Conservation (phyloP, 1,139 yeast genomes). For the Blastobotrys elegans region DNA sequence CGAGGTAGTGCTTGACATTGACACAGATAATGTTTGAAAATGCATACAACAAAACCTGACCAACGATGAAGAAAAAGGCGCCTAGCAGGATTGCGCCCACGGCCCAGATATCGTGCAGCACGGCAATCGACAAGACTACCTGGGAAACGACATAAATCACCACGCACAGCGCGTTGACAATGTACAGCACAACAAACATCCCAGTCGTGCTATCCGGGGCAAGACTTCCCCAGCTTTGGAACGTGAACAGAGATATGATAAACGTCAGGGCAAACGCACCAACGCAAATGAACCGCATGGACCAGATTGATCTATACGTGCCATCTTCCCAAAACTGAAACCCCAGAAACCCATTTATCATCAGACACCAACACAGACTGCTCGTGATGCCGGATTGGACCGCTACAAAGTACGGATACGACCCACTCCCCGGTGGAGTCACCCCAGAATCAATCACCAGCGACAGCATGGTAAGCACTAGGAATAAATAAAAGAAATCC, state of each 20-base stretch:
- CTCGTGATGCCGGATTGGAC: constrained; percentile 71
- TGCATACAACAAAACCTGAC: constrained; percentile 70
- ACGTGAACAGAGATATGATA: constrained; percentile 63
- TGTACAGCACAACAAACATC: constrained; percentile 62
- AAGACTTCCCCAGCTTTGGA: constrained; percentile 56
- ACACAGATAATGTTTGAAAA: constrained; percentile 63
- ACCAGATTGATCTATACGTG: constrained; percentile 56
- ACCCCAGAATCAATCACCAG: constrained; percentile 89
- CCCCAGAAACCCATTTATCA: constrained; percentile 72
- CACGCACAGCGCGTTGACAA: constrained; percentile 64
- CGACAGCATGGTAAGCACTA: constrained; percentile 56
- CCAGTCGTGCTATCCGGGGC: constrained; percentile 51
- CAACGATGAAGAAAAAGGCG: constrained; percentile 67
- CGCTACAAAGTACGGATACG: constrained; percentile 79
- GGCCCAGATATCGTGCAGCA: constrained; percentile 79
- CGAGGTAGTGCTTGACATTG: constrained; percentile 76
- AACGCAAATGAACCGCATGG: constrained; percentile 46
- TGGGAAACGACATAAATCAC: constrained; percentile 64
- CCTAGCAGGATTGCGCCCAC: constrained; percentile 74
- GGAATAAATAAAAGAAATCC: constrained; percentile 58
- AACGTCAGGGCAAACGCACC: constrained; percentile 60
- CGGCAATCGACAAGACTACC: constrained; percentile 59
- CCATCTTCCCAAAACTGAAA: constrained; percentile 96
- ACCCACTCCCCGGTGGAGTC: constrained; percentile 70
- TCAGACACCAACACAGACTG: constrained; percentile 61